A percentile compares a stretch with the other conserved stretches of the same genome.
phyloP scores from a whole-genome alignment of 108 stramenopile genomes.

The Schizochytrium sp. region DNA sequence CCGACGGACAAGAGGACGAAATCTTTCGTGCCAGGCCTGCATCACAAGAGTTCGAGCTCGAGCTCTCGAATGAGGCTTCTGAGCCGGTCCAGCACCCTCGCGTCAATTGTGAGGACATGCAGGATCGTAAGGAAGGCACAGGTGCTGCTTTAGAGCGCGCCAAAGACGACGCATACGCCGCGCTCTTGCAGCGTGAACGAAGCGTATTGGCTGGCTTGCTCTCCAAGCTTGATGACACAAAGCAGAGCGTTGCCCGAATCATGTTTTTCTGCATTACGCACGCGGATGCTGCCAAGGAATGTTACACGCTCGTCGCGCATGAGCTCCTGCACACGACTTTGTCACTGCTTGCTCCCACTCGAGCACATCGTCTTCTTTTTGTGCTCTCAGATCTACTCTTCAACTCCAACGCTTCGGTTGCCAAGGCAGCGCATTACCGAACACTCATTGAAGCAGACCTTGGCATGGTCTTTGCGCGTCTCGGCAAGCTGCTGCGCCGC shows the following conservation, averaged over 20 bases:
- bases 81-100: not conserved
- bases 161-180: not conserved
- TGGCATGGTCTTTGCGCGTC: not conserved
- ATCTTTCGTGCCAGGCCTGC: too few relatives aligned
- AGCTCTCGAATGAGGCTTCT: not conserved
- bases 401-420: not conserved
- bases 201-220: not conserved
- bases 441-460: not conserved
- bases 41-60: too few relatives aligned
- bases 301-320: not conserved
- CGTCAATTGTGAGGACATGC: not conserved
- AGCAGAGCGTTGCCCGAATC: not conserved
- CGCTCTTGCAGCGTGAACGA: not conserved
- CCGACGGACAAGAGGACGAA: not conserved
- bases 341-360: not conserved
- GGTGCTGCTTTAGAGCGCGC: not conserved
- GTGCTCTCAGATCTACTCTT: not conserved
- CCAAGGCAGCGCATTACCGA: not conserved
- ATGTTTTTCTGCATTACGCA: not conserved
- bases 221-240: not conserved
- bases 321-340: not conserved
- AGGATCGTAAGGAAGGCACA: not conserved
- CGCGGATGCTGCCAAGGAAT: not conserved
- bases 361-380: not conserved
- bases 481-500: not conserved